Conservation (phyloP, 2,329 filamentous ascomycete genomes). For the Penicillium sp. region DNA sequence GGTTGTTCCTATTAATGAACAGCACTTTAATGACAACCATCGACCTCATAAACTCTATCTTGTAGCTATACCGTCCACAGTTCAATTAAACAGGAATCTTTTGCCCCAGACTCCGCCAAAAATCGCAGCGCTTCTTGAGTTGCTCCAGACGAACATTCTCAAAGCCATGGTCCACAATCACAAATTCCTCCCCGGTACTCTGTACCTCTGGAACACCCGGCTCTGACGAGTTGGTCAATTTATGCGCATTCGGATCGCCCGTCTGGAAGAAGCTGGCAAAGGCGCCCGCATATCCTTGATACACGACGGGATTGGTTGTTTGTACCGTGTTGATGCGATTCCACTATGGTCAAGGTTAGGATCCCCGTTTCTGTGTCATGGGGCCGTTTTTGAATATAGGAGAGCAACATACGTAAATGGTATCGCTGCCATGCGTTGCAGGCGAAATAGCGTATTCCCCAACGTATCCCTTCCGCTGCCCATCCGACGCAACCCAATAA, state of each 20-base stretch:
- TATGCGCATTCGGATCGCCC: conserved; percentile 60
- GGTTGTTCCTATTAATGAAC: no score
- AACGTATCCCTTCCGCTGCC: conserved; percentile 52
- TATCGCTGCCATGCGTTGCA: conserved; percentile 62
- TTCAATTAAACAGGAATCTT: conserved; percentile 50
- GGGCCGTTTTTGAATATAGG: background rate
- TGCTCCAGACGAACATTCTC: conserved; percentile 39
- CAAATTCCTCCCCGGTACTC: conserved; percentile 51
- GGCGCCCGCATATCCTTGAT: conserved; percentile 60
- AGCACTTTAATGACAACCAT: no score
- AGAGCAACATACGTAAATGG: conserved; percentile 51
- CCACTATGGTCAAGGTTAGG: conserved; percentile 47
- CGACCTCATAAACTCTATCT: no score
- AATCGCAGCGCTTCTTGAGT: conserved; percentile 54
- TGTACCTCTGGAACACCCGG: conserved; percentile 48
- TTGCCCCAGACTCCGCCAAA: conserved; percentile 54
- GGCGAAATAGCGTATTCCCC: conserved; percentile 63
- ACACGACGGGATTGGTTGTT: conserved; percentile 54
- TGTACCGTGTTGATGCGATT: conserved; percentile 58
- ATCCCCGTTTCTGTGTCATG: no score
- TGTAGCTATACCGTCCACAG: background rate
- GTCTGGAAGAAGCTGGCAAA: conserved; percentile 64
- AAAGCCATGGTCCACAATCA: conserved; percentile 53
- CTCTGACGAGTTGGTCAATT: conserved; percentile 51
- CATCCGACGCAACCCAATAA: conserved; percentile 57